Conservation (phyloP, 345 rosid species). For the Schrenkiella parvula region DNA sequence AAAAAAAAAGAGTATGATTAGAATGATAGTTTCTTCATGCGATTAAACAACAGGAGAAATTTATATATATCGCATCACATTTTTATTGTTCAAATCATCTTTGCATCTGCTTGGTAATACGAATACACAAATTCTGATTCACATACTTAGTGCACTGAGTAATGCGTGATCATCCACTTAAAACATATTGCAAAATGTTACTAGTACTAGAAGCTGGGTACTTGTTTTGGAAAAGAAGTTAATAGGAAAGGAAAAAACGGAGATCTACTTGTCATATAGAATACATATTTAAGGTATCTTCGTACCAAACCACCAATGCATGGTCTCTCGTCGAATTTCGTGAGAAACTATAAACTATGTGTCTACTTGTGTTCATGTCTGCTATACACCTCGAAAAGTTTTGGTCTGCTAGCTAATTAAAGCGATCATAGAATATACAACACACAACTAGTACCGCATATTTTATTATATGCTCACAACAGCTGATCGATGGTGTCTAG, state of each 20-base stretch:
- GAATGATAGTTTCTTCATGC: not conserved
- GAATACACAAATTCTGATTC: not conserved
- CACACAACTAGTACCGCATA: not conserved
- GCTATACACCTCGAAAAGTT: constrained; percentile 24
- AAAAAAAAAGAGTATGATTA: not conserved
- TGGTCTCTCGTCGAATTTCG: constrained; percentile 19
- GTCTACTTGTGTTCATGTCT: constrained; percentile 26
- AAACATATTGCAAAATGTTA: constrained; percentile 8
- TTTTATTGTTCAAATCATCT: constrained; percentile 3
- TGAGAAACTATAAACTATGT: constrained; percentile 24
- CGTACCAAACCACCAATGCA: constrained; percentile 22
- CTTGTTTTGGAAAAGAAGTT: not conserved
- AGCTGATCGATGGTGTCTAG: constrained; percentile 17
- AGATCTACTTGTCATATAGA: constrained; percentile 20
- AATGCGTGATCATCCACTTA: constrained; percentile 15
- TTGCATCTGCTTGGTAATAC: constrained; percentile 9
- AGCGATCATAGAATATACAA: constrained; percentile 16
- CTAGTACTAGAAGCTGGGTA: constrained; percentile 14
- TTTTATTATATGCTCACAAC: not conserved
- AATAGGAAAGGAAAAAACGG: not conserved
- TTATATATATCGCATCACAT: not conserved
- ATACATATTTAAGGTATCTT: constrained; percentile 23
- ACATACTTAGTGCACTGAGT: constrained; percentile 5
- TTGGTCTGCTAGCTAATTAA: constrained; percentile 31
- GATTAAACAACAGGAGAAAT: not conserved